Evolutionary conservation across 257 asterid species (phyloP), one percentile per base, ranked within the genome.

Genomic region (Capsicum chinense): DNA sequence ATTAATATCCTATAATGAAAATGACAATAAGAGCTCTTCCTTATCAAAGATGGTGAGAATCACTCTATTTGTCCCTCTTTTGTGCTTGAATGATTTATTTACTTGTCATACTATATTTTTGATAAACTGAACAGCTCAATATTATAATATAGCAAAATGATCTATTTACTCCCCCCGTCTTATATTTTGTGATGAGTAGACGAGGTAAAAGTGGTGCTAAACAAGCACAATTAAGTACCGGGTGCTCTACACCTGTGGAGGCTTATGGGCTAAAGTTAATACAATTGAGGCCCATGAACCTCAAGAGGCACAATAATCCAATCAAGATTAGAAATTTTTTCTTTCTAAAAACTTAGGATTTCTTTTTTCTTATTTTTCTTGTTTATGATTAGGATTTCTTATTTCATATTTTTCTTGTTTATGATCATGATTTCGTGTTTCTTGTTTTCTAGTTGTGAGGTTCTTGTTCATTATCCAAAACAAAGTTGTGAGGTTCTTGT

Each of bases 41-140:
- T 59, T 78, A 35, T 62, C 84, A 66, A 60, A 60, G 50, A 78
- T 79, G 86, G 91, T 88, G 84, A 78, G 89, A n/a, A 26, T 54
- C n/a, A 15, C 70, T 57, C 83, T 73, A 39, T 59, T 59, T 42
- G 26, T 67, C 83, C 68, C 54, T 82, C 73, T 26, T 76, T 14
- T 76, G 64, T 76, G 64, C 47, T 76, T 76, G 64, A 54, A 76
- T 76, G 81, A 54, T 50, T 54, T 54, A 76, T 52, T 50, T 76
- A 35, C 48, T 54, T 76, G 8, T 76, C 48, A 26, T 26, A 26
- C 26, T 54, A 7, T 76, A 14, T 4, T 26, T 26, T 15, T 8
- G 44, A 33, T 74, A 6, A 12, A 21, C 80, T 73, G 42, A 12
- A 71, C 19, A 71, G 79, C 79, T 71, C 44, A n/a, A 71, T 47